A percentile compares a stretch with the other conserved stretches of the same genome.
phyloP scores from a whole-genome alignment of 441 rosid species.

The Sinapis alba region DNA sequence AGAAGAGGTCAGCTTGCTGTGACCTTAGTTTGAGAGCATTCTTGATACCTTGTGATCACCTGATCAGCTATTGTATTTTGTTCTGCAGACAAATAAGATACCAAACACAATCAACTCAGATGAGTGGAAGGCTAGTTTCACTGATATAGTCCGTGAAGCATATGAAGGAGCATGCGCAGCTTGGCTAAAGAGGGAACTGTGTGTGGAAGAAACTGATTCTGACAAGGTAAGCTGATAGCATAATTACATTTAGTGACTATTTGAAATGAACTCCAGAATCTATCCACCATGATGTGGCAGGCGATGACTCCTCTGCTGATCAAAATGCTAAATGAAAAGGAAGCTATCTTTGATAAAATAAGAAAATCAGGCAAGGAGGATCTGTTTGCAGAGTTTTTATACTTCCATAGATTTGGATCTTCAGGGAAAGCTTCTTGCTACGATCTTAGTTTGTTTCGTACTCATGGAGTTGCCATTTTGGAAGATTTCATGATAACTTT shows the following conservation, averaged over 20 bases:
- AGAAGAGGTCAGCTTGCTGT: slow-evolving; percentile 69
- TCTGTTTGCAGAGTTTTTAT: slow-evolving; percentile 79
- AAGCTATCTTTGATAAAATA: slow-evolving; percentile 58
- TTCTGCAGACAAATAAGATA: slow-evolving; percentile 62
- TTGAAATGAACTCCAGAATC: slow-evolving; percentile 20
- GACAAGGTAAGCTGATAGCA: slow-evolving; percentile 48
- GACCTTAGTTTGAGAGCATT: too few species aligned
- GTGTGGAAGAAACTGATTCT: slow-evolving; percentile 44
- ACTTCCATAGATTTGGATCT: slow-evolving; percentile 67
- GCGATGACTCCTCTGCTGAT: slow-evolving; percentile 56
- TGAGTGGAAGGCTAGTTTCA: slow-evolving; percentile 56
- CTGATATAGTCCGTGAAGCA: slow-evolving; percentile 53
- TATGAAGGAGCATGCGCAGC: slow-evolving; percentile 56
- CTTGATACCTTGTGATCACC: slow-evolving; percentile 4
- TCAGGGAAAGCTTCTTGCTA: slow-evolving; percentile 58
- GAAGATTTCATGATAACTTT: slow-evolving; percentile 84
- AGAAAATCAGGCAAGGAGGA: slow-evolving; percentile 79
- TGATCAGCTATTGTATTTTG: slow-evolving; percentile 23
- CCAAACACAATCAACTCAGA: slow-evolving; percentile 42
- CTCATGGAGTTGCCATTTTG: slow-evolving; percentile 71
- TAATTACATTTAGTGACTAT: slow-evolving; percentile 15
- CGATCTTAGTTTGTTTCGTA: slow-evolving; percentile 53
- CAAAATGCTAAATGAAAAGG: slow-evolving; percentile 70
- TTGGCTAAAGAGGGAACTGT: slow-evolving; percentile 73
- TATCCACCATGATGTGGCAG: slow-evolving; percentile 47